Percentiles rank a stretch among this genome's conserved stretches.
phyloP scores from a whole-genome alignment of 2,329 filamentous ascomycete genomes.

The Aschersonia sp. region DNA sequence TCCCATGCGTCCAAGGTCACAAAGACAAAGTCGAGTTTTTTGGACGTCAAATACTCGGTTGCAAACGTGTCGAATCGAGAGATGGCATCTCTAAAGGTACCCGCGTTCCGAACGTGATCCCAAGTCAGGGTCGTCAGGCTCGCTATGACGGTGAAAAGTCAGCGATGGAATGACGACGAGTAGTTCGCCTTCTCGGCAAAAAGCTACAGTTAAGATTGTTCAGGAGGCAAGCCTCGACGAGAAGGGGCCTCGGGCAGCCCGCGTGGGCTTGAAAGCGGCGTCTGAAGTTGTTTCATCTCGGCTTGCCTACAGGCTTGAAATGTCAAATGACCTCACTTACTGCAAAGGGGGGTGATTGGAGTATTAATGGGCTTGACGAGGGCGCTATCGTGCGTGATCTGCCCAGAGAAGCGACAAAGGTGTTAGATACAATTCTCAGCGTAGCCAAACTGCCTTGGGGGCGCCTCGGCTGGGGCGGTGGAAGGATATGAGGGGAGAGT shows the following conservation, averaged over 20 bases:
- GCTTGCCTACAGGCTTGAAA: too few relatives aligned
- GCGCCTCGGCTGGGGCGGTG: not conserved
- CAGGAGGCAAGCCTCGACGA: too few relatives aligned
- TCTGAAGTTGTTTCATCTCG: conserved; percentile 7
- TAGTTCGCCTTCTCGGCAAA: too few relatives aligned
- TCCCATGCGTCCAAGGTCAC: conserved; percentile 98
- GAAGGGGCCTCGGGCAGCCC: too few relatives aligned
- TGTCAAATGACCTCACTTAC: conserved; percentile 44
- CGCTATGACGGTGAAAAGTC: conserved; percentile 34
- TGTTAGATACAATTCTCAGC: too few relatives aligned
- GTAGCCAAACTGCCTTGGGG: too few relatives aligned
- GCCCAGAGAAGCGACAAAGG: not conserved
- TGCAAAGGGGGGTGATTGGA: conserved; percentile 95
- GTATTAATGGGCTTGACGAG: conserved; percentile 98
- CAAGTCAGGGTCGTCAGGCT: conserved; percentile 95
- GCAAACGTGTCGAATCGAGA: conserved; percentile 90
- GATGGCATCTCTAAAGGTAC: conserved; percentile 93
- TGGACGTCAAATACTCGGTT: conserved; percentile 75
- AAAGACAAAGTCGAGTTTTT: conserved; percentile 94
- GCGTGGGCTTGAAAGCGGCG: conserved; percentile 1
- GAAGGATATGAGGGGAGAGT: conserved; percentile 6
- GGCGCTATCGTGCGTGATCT: conserved; percentile 91
- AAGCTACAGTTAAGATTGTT: too few relatives aligned
- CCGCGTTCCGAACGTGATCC: conserved; percentile 97
- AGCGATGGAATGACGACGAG: too few relatives aligned